These are phyloP conservation scores for Fusarium scirpi DNA, from an alignment of 2,329 filamentous ascomycete species.

Conservation along the genomic window DNA sequence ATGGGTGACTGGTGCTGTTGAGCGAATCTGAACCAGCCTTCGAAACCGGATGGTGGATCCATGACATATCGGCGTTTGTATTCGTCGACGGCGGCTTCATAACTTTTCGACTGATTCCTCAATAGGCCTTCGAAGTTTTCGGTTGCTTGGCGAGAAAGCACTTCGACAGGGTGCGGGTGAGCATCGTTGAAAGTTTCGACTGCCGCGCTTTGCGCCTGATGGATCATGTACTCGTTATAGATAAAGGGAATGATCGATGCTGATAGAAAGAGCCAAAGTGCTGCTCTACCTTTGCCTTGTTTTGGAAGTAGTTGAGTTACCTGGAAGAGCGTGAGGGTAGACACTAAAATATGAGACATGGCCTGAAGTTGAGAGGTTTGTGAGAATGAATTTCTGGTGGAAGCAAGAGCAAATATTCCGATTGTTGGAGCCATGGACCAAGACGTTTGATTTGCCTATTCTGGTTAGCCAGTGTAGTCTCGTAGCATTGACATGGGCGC, in stretches of 20 bases:
- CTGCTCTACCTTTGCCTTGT: conserved; percentile 41
- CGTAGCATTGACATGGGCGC: too few species aligned
- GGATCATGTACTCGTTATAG: conserved; percentile 46
- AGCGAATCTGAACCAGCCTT: conserved; percentile 60
- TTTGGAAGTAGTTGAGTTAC: conserved; percentile 49
- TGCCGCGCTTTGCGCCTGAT: conserved; percentile 17
- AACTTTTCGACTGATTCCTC: conserved; percentile 54
- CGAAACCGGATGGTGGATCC: conserved; percentile 61
- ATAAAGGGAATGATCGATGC: conserved; percentile 50
- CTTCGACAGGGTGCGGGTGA: conserved; percentile 53
- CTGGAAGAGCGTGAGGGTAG: conserved; percentile 51
- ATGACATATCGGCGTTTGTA: conserved; percentile 58
- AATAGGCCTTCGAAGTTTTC: conserved; percentile 49
- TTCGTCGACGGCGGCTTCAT: conserved; percentile 53
- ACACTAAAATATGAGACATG: conserved; percentile 45
- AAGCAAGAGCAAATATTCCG: conserved; percentile 50
- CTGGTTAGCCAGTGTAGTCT: background rate
- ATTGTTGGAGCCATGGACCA: conserved; percentile 50
- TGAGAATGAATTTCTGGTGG: conserved; percentile 46
- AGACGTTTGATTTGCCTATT: conserved; percentile 49
- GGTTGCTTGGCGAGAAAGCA: conserved; percentile 47
- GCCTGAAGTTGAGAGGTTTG: conserved; percentile 47
- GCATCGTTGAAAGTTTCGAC: conserved; percentile 2
- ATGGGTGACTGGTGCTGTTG: conserved; percentile 54
- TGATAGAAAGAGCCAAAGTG: conserved; percentile 50